phyloP scores from a whole-genome alignment of 1,284 basidiomycete species.

The Cryptococcus sp. region DNA sequence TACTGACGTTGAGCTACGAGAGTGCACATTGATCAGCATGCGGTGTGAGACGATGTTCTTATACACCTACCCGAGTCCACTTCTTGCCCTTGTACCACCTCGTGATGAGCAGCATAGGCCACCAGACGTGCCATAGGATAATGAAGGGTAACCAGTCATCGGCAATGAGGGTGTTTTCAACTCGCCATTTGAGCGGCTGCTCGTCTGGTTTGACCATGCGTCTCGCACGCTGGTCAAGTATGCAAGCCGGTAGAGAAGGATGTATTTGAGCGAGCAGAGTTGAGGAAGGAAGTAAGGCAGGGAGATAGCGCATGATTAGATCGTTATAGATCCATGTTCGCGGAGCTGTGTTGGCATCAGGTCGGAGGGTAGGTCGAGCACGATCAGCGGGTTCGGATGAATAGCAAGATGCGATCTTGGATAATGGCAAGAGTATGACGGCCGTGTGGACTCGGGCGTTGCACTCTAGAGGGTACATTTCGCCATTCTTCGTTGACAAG shows the following conservation, averaged over 20 bases:
- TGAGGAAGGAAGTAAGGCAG: conserved; percentile 27
- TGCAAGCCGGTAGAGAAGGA: conserved; percentile 31
- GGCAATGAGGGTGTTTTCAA: conserved; percentile 41
- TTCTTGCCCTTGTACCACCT: conserved; percentile 42
- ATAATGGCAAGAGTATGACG: conserved; percentile 47
- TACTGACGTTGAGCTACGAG: conserved; percentile 38
- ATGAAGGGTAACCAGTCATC: conserved; percentile 50
- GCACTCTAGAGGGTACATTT: conserved; percentile 54
- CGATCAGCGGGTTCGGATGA: conserved; percentile 15
- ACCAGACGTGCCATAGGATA: conserved; percentile 45
- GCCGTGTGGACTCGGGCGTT: conserved; percentile 56
- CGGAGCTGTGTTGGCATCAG: conserved; percentile 24
- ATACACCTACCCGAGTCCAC: conserved; percentile 43
- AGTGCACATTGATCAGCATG: background rate
- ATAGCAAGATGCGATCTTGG: conserved; percentile 25
- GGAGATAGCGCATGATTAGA: conserved; percentile 46
- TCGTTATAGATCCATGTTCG: conserved; percentile 52
- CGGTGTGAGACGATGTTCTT: background rate
- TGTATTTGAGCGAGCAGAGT: conserved; percentile 23
- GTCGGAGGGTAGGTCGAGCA: conserved; percentile 26
- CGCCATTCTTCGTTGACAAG: conserved; percentile 36
- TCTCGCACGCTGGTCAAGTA: conserved; percentile 4
- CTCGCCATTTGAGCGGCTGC: conserved; percentile 16
- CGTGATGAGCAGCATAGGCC: conserved; percentile 35
- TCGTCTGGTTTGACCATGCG: conserved; percentile 21